Base-by-base conservation (phyloP, 2,329 filamentous ascomycete species). In the Calonectria montana region DNA sequence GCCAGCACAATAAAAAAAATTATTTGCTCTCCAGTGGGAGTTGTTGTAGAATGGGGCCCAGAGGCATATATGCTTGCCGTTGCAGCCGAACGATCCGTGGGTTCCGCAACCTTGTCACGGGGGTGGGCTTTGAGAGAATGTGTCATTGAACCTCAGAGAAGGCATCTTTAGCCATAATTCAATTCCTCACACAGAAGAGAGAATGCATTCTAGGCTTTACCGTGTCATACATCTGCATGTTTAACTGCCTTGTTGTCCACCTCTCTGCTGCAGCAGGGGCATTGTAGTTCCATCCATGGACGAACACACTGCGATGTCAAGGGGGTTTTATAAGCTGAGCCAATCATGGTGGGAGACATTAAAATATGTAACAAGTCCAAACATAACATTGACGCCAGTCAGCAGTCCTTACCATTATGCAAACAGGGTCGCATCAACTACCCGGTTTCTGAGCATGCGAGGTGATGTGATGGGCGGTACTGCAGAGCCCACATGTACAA, bases 21-120 rank as follows among this genome's bases (percentile, higher is more conserved):
- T 41, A 29, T 43, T 43, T 25, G 23, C 50, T 27, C 9, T 50
- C 25, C 57, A 55, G 37, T 45, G 59, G 59, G 21, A 63, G 35
- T 21, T n/a, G 29, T 29, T 37, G 45, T 47, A 62, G 29, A 62
- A 50, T 31, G 65, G 65, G 65, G 65, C n/a, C 16, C 43, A n/a
- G 68, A 70, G 63, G 63, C 68, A 70, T 66, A 66, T 67, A 71
- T 64, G 64, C 59, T 70, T 41, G 43, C 69, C 69, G 69, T 71
- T 21, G 39, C 69, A 67, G 69, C 69, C 69, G 69, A 71, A 64
- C 21, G 69, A 71, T 59, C 69, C 69, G 69, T 61, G 16, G 66
- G 62, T 71, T 71, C 69, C 69, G 69, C 62, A 50, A 41, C 18
- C 37, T 39, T 41, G 55, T 31, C 21, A 23, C 9, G 35, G 35